Base-by-base conservation (phyloP, 345 rosid species). In the Citrus inodora region DNA sequence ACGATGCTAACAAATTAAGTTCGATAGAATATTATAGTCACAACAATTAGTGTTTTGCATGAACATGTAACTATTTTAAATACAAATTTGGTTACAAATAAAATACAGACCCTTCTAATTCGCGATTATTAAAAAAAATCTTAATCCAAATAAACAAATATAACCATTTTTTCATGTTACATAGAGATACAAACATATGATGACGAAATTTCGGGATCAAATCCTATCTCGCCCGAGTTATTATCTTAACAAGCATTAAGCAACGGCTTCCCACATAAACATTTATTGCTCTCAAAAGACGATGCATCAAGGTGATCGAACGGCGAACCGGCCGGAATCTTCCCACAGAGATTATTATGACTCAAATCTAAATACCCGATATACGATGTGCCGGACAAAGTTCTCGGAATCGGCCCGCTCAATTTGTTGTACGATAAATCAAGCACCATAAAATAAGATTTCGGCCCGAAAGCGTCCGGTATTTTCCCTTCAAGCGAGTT, bases 321-420 rank as follows among this genome's bases (percentile, higher is more conserved):
- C 51, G 98, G 98, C 3, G 88, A 70, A 2, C 98, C 98, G 3
- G 72, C 76, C 13, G 98, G 98, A 53, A 95, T 95, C 77, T 73
- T 86, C 33, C 98, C 98, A 16, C 98, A 92, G 0, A 95, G 88
- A 81, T 89, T 93, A 86, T 93, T 95, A 74, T 90, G 92, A 85
- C 98, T 95, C 84, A 95, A 81, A 86, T 93, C 98, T 82, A 95
- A 72, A 76, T 93, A 95, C 0, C 98, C 98, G 51, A 95, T 85
- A 70, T 75, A 94, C 56, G 93, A 75, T 9, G 98, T 95, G 11
- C 73, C 60, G 0, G 90, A 80, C 76, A 92, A 30, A 0, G 90
- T 75, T 71, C 77, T 90, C 40, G 98, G 98, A 24, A 95, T 84
- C 55, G 87, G 87, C 22, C 98, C 98, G 4, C 67, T 81, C 0